Base-by-base conservation (phyloP, 306 rosid genomes). In the Castanospermum australe region DNA sequence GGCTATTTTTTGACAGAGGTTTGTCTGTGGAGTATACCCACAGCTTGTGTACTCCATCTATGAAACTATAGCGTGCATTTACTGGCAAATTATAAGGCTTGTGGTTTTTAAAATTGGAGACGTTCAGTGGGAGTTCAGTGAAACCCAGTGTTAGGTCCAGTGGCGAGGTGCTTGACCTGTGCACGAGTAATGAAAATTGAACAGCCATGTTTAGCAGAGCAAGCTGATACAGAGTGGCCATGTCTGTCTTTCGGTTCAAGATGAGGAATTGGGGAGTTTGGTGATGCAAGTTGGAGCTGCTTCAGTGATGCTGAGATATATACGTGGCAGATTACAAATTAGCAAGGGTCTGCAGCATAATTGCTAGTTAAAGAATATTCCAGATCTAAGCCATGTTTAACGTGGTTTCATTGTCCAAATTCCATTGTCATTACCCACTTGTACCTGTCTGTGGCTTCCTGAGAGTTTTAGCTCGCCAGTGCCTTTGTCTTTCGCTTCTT, bases 21-120 rank as follows among this genome's bases (percentile, higher is more conserved):
- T 75, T 79, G 63, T 83, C 85, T 3, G 76, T 79, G 25, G 85
- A 83, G 68, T 76, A 83, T 8, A 86, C 81, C 84, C 87, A 77
- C 3, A 60, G 17, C 30, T 20, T 77, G 69, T 80, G 87, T 36
- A 76, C 61, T 67, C 87, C 85, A 13, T 76, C 0, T 4, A 60
- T 25, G 28, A 80, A 80, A 15, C 84, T 41, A 10, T 83, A 83
- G n/a, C 81, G 80, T 48, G 61, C 54, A 6, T 45, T 25, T 28
- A 24, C 9, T 0, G 76, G 82, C 12, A 82, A 48, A 42, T 70
- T n/a, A 2, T 74, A 86, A 44, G 84, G 86, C 67, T 50, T 76
- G 22, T 80, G 76, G 8, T 82, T 15, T 8, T 8, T 17, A 17
- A 64, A 71, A 50, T 51, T 57, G 22, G 85, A 79, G 4, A 3